Base-by-base conservation (phyloP, 768 basidiomycete species). In the Suillus paluster region DNA sequence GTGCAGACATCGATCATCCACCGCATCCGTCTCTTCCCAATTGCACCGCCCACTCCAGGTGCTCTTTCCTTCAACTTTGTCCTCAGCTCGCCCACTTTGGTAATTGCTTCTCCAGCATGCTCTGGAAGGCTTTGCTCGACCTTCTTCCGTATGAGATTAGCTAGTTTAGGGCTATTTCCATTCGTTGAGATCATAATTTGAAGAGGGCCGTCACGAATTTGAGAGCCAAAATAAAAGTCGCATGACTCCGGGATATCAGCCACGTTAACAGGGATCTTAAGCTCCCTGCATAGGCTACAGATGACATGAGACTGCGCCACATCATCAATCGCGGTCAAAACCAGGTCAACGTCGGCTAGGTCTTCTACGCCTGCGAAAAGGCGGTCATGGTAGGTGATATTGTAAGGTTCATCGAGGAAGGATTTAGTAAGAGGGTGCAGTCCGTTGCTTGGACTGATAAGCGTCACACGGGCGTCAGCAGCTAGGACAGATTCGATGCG, bases 211-310 rank as follows among this genome's bases (percentile, higher is more conserved):
- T 88, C 84, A 34, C 94, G 89, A 63, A 98, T 87, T 73, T 94
- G 92, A 4, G 94, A 91, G 55, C 97, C 97, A 78, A 99, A 99
- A 81, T 96, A 99, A 71, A 99, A 99, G 77, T 99, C 97, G 81
- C 97, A 99, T 46, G 89, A 85, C 48, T 92, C 87, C 3, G 97
- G 97, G 63, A 98, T 91, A 78, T 99, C 97, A 42, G 97, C 97
- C 63, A 95, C 94, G 75, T 99, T 99, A 59, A 97, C 90, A 8
- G 95, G 94, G 55, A 98, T 90, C 52, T 81, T 84, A 58, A 75
- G 80, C 27, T 82, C 79, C 59, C 94, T 79, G 68, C 91, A 91
- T 67, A 89, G 78, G 10, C 81, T 69, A 69, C 85, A 90, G 48
- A 99, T 95, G n/a, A 81, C 71, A 58, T 84, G 84, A 27, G 92